Evolutionary conservation across 2,329 filamentous ascomycete genomes (phyloP).

Genomic region (Sclerotinia spermophila): DNA sequence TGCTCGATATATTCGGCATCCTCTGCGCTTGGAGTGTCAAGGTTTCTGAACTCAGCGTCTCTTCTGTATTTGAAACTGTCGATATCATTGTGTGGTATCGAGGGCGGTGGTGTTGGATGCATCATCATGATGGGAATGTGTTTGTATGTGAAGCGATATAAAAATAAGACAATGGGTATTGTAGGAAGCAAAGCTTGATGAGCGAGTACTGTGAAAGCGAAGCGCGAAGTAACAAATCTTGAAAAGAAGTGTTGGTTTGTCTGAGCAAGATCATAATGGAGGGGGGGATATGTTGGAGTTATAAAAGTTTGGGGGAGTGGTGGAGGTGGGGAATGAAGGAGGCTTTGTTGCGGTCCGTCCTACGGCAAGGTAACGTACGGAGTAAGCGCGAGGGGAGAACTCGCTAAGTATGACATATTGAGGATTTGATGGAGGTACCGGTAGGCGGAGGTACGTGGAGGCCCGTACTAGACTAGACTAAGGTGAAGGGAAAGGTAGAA

Average conservation of each 20-base stretch:
- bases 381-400: neutral
- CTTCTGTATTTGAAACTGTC: conserved; percentile 9
- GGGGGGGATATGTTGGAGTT: neutral
- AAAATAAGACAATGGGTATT: neutral
- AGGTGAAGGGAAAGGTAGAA: neutral
- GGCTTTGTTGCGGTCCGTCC: neutral
- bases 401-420: neutral
- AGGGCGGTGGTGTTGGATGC: conserved; percentile 11
- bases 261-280: neutral
- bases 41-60: conserved; percentile 4
- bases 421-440: neutral
- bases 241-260: neutral
- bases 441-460: too few relatives aligned
- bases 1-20: conserved; percentile 29
- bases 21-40: conserved; percentile 20
- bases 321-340: conserved; percentile 3
- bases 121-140: conserved; percentile 13
- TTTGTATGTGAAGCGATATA: neutral
- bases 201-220: neutral
- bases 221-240: neutral
- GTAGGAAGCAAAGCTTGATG: neutral
- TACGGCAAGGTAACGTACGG: neutral
- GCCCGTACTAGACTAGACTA: too few relatives aligned
- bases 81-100: conserved; percentile 3
- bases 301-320: neutral